Evolutionary conservation across 2,329 filamentous ascomycete genomes (phyloP).

Genomic region (Sarocladiaceae sp.): DNA sequence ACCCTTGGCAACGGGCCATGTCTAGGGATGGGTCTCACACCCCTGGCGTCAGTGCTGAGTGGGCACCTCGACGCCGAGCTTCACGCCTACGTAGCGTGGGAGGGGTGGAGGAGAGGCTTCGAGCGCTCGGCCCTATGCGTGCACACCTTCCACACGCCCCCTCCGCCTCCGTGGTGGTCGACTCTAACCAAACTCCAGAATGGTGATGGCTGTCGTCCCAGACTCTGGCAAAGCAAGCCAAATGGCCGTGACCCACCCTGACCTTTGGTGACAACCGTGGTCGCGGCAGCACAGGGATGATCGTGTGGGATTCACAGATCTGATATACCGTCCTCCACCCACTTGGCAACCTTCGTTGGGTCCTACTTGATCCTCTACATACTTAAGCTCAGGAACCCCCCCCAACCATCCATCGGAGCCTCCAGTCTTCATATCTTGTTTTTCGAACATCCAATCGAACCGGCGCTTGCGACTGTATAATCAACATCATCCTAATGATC

Average conservation of each 20-base stretch:
- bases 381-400: slow-evolving; percentile 5
- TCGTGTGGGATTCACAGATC: slow-evolving; percentile 10
- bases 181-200: not conserved
- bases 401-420: not conserved
- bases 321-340: slow-evolving; percentile 10
- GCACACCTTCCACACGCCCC: not conserved
- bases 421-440: slow-evolving; percentile 7
- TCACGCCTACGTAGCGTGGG: not conserved
- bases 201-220: slow-evolving; percentile 7
- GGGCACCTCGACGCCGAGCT: not conserved
- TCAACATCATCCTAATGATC: slow-evolving; percentile 4
- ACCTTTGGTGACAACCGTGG: slow-evolving; percentile 7
- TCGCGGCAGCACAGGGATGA: slow-evolving; percentile 9
- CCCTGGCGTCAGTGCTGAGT: slow-evolving; percentile 6
- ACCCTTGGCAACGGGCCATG: slow-evolving; percentile 9
- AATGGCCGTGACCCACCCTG: slow-evolving; percentile 3
- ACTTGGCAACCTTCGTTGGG: slow-evolving; percentile 8
- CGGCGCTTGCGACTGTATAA: slow-evolving; percentile 6
- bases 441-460: slow-evolving; percentile 4
- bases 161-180: not conserved
- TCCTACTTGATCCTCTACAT: slow-evolving; percentile 5
- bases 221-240: slow-evolving; percentile 6
- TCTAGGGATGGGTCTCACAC: not conserved
- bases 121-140: not conserved
- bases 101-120: slow-evolving; percentile 1